Conservation (phyloP, 345 rosid genomes). For the Pugionium cornutum region DNA sequence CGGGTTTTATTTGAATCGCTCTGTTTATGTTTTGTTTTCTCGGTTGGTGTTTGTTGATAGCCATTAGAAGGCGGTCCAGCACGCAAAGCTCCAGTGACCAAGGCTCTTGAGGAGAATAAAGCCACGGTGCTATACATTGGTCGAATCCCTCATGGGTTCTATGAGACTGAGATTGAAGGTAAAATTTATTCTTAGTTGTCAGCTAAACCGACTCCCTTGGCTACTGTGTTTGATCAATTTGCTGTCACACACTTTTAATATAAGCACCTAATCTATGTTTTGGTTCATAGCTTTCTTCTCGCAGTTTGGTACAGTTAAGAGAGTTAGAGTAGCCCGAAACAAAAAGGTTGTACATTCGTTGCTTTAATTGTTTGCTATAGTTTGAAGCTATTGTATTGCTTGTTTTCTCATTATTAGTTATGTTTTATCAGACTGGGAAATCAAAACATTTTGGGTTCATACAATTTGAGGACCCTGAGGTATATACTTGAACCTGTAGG, state of each 20-base stretch:
- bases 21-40: neutral
- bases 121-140: slow-evolving; percentile 81
- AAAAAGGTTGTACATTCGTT: slow-evolving; percentile 56
- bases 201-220: too few relatives aligned
- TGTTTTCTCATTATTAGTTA: neutral
- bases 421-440: slow-evolving; percentile 69
- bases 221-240: neutral
- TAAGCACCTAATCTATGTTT: too few relatives aligned
- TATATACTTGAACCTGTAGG: slow-evolving; percentile 7
- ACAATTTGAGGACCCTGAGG: slow-evolving; percentile 83
- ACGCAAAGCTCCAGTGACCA: slow-evolving; percentile 49
- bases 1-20: neutral
- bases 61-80: slow-evolving; percentile 81
- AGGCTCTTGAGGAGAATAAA: slow-evolving; percentile 37
- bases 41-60: slow-evolving; percentile 31
- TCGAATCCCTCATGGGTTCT: slow-evolving; percentile 91
- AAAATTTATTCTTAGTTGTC: neutral
- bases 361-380: neutral
- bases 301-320: slow-evolving; percentile 84
- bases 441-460: slow-evolving; percentile 95
- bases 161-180: slow-evolving; percentile 91
- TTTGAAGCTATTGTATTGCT: neutral
- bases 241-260: slow-evolving; percentile 5
- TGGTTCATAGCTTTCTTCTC: slow-evolving; percentile 62
- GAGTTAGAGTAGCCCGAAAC: slow-evolving; percentile 78